These are phyloP conservation scores for Colletotrichum sojae DNA, from an alignment of 2,329 filamentous ascomycete species.

Conservation along the genomic window DNA sequence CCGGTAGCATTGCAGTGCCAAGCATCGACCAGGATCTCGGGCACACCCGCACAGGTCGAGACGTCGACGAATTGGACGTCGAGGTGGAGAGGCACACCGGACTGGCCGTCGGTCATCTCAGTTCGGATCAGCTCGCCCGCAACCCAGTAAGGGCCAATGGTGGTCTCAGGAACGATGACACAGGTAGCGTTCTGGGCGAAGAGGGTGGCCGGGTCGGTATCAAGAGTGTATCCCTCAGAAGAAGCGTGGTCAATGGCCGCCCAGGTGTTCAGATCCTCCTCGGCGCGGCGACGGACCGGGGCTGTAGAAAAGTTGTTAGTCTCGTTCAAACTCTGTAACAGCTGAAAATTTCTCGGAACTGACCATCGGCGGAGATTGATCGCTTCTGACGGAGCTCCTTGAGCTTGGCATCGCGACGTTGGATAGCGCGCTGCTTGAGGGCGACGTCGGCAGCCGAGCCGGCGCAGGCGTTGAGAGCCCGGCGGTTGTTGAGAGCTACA, in stretches of 20 bases:
- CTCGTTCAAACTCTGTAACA: no score
- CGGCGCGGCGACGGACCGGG: constrained; percentile 49
- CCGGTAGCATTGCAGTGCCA: constrained; percentile 54
- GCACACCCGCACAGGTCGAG: constrained; percentile 41
- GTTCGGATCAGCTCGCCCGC: constrained; percentile 60
- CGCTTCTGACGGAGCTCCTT: constrained; percentile 52
- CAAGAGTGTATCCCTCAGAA: constrained; percentile 47
- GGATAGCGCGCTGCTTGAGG: constrained; percentile 55
- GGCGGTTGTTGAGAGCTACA: constrained; percentile 50
- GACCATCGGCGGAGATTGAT: no score
- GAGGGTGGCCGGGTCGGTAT: constrained; percentile 49
- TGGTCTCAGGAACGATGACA: constrained; percentile 34
- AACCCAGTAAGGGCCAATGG: constrained; percentile 50
- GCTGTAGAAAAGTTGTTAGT: no score
- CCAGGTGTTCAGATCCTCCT: constrained; percentile 51
- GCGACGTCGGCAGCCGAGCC: constrained; percentile 54
- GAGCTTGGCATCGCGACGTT: constrained; percentile 56
- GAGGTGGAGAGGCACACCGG: constrained; percentile 58
- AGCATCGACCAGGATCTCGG: constrained; percentile 42
- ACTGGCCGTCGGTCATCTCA: constrained; percentile 58
- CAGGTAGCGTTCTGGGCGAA: constrained; percentile 39
- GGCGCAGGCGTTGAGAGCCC: constrained; percentile 57
- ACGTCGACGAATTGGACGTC: constrained; percentile 45
- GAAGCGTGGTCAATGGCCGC: constrained; percentile 52
- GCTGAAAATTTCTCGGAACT: no score